Evolutionary conservation across 2,329 filamentous ascomycete genomes (phyloP).

Genomic region (Thielaviopsis populi): DNA sequence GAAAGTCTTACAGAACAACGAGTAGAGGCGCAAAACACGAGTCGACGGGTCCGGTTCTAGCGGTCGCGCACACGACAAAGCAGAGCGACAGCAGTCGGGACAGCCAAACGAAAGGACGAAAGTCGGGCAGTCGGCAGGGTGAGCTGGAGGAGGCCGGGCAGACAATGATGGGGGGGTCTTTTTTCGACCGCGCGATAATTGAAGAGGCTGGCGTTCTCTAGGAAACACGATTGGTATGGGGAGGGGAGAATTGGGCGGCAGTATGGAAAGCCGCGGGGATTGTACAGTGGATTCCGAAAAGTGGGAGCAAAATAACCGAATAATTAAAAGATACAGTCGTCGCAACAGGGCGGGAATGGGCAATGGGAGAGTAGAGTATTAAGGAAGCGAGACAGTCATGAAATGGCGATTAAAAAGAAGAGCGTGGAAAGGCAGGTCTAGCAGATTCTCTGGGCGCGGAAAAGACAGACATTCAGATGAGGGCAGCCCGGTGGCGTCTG

Average conservation of each 20-base stretch:
- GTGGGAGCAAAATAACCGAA: neutral
- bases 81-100: neutral
- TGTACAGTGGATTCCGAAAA: neutral
- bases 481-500: neutral
- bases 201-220: neutral
- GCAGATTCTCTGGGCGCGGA: neutral
- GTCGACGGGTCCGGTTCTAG: neutral
- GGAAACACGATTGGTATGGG: neutral
- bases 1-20: neutral
- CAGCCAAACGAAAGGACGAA: too few relatives aligned
- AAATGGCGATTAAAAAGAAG: neutral
- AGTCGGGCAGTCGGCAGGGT: too few relatives aligned
- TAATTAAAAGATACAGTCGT: neutral
- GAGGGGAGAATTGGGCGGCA: neutral
- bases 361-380: neutral
- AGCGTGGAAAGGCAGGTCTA: neutral
- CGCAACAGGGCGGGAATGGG: neutral
- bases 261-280: neutral
- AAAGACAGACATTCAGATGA: neutral
- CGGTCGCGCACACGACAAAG: neutral
- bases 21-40: neutral
- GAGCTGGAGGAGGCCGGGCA: too few relatives aligned
- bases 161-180: too few relatives aligned
- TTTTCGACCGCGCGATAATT: neutral
- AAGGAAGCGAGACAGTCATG: conserved; percentile 3